Conservation (phyloP, 2,329 filamentous ascomycete genomes). For the Fusarium tjaetaba region DNA sequence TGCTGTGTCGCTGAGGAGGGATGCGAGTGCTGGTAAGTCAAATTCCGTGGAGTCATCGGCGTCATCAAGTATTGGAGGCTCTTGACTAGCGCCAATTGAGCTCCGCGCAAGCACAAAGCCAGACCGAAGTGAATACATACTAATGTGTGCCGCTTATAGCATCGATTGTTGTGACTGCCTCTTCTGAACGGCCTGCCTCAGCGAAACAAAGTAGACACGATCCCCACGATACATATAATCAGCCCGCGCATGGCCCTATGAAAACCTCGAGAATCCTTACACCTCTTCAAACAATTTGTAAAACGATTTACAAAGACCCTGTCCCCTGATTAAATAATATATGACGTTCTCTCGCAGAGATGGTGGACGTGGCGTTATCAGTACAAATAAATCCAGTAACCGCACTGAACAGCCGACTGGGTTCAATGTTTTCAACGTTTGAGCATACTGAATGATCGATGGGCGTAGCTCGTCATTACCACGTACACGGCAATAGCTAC, state of each 20-base stretch:
- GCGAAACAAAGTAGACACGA: slow-evolving; percentile 1
- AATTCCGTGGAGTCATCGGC: background rate
- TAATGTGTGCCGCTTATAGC: slow-evolving; percentile 36
- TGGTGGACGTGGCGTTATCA: background rate
- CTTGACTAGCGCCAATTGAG: background rate
- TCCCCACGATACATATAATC: background rate
- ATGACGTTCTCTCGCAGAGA: slow-evolving; percentile 4
- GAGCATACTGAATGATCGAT: background rate
- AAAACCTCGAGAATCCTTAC: background rate
- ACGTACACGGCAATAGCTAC: background rate
- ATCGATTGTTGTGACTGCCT: slow-evolving; percentile 56
- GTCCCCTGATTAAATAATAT: background rate
- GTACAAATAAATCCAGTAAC: background rate
- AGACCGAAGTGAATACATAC: background rate
- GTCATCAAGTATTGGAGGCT: slow-evolving; percentile 13
- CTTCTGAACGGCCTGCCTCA: slow-evolving; percentile 38
- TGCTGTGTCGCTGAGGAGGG: slow-evolving; percentile 62
- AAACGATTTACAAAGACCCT: slow-evolving; percentile 16
- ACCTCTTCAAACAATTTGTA: slow-evolving; percentile 6
- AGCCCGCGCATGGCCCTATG: background rate
- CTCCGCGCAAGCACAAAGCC: background rate
- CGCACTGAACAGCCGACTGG: background rate
- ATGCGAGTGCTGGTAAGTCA: slow-evolving; percentile 59
- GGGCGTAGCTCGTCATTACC: background rate
- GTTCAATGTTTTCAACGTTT: background rate